These are phyloP conservation scores for Groenewaldozyma salmanticensis DNA, from an alignment of 805 yeast genomes.

Conservation along the genomic window DNA sequence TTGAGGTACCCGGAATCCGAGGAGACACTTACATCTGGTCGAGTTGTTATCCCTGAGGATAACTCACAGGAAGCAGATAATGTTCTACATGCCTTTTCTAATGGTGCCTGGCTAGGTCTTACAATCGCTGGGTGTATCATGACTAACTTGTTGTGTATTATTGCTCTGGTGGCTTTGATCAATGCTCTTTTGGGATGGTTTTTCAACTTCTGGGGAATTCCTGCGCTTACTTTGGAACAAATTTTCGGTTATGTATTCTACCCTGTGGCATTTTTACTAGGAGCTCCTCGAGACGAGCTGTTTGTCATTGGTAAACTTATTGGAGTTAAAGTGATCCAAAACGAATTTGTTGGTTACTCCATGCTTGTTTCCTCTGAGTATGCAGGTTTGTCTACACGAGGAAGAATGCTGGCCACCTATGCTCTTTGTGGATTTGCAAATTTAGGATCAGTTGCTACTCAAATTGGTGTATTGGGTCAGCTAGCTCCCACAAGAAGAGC, in stretches of 20 bases:
- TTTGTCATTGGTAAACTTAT: conserved; percentile 42
- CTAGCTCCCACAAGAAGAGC: conserved; percentile 42
- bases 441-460: conserved; percentile 52
- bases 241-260: conserved; percentile 49
- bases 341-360: conserved; percentile 49
- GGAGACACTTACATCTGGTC: conserved; percentile 41
- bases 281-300: conserved; percentile 45
- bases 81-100: conserved; percentile 47
- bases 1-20: conserved; percentile 52
- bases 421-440: conserved; percentile 57
- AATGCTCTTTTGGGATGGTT: conserved; percentile 52
- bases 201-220: conserved; percentile 53
- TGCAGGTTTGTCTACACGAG: conserved; percentile 39
- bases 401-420: conserved; percentile 47
- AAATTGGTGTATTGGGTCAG: conserved; percentile 49
- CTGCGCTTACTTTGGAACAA: conserved; percentile 41
- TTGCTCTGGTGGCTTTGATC: conserved; percentile 46
- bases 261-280: conserved; percentile 51
- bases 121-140: conserved; percentile 47
- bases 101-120: conserved; percentile 51
- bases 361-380: conserved; percentile 32
- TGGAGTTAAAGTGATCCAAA: conserved; percentile 50
- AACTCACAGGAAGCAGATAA: conserved; percentile 37
- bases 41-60: conserved; percentile 38
- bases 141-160: conserved; percentile 52